These are phyloP conservation scores for Microthlaspi erraticum DNA, from an alignment of 345 rosid genomes.

Conservation along the genomic window DNA sequence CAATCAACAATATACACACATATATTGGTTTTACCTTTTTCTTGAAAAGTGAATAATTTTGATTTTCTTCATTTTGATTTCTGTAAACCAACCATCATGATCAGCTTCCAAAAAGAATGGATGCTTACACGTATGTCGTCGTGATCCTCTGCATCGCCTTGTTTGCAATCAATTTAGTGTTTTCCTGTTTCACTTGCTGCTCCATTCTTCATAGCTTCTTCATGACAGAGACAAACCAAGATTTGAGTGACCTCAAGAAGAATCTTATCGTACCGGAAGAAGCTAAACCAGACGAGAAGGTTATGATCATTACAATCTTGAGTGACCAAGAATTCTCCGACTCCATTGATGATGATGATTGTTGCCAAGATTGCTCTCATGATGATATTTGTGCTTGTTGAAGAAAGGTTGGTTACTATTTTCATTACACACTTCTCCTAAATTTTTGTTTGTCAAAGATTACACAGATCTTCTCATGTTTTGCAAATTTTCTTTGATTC, in stretches of 20 bases:
- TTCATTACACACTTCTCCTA: constrained; percentile 7
- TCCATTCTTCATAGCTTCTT: constrained; percentile 27
- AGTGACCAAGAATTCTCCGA: constrained; percentile 32
- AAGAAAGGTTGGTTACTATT: constrained; percentile 8
- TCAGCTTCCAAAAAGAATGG: constrained; percentile 40
- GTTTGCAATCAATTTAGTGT: constrained; percentile 41
- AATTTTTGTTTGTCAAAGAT: background rate
- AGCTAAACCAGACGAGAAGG: constrained; percentile 38
- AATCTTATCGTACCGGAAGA: constrained; percentile 37
- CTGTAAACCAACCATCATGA: constrained; percentile 36
- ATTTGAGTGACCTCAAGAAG: constrained; percentile 28
- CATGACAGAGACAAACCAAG: constrained; percentile 24
- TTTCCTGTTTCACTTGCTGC: constrained; percentile 42
- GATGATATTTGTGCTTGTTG: constrained; percentile 46
- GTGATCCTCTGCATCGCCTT: constrained; percentile 39
- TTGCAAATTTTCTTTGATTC: background rate
- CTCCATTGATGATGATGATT: constrained; percentile 24
- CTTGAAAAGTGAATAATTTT: constrained; percentile 15
- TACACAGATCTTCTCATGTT: background rate
- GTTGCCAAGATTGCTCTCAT: constrained; percentile 36
- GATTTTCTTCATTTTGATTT: constrained; percentile 24
- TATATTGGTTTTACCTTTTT: constrained; percentile 5
- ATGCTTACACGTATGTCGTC: constrained; percentile 34
- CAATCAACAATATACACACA: background rate
- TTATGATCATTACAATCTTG: constrained; percentile 29